phyloP scores from a whole-genome alignment of 2,329 filamentous ascomycete species.

The Cladosporium colombiae region DNA sequence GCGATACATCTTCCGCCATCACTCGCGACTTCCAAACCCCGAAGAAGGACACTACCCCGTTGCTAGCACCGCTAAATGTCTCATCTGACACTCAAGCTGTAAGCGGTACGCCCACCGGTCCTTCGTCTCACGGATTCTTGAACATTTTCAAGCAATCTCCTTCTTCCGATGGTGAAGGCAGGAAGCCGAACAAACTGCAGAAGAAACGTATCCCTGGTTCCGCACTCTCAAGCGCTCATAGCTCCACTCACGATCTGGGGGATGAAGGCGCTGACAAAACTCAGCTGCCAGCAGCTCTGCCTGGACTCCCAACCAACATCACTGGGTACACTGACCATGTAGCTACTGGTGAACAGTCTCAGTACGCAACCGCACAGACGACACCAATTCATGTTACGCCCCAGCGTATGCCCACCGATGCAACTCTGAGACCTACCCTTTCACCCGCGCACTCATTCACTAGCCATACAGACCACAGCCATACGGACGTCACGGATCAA shows the following conservation, averaged over 20 bases:
- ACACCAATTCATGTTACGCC: conserved; percentile 72
- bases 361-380: conserved; percentile 40
- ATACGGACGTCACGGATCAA: conserved; percentile 70
- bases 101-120: conserved; percentile 30
- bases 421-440: conserved; percentile 63
- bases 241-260: conserved; percentile 70
- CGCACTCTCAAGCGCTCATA: conserved; percentile 83
- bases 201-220: conserved; percentile 83
- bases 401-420: conserved; percentile 67
- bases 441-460: conserved; percentile 78
- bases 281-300: conserved; percentile 7
- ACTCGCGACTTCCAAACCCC: conserved; percentile 34
- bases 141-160: conserved; percentile 72
- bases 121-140: conserved; percentile 50
- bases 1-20: conserved; percentile 33
- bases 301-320: conserved; percentile 1
- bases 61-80: conserved; percentile 33
- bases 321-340: conserved; percentile 22
- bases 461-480: conserved; percentile 65
- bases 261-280: conserved; percentile 34
- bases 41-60: conserved; percentile 40
- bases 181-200: conserved; percentile 84
- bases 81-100: conserved; percentile 20
- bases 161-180: conserved; percentile 50
- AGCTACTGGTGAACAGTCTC: conserved; percentile 40